Evolutionary conservation across 495 filamentous ascomycete genomes (phyloP).

Genomic region (Neurospora sp.): DNA sequence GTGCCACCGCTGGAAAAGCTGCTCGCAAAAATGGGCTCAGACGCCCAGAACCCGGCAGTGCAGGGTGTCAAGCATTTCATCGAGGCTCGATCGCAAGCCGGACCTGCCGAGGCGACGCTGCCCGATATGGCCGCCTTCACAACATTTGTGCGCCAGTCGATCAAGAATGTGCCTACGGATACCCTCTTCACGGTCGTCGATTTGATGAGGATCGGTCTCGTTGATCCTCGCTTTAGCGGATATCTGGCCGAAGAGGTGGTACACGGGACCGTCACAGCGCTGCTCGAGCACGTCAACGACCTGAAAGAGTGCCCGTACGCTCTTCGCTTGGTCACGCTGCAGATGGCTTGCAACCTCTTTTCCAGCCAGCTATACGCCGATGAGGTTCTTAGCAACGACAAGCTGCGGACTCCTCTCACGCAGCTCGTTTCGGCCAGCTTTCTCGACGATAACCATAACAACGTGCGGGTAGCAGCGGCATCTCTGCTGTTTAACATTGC

Average conservation of each 20-base stretch:
- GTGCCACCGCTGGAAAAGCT: slow-evolving; percentile 78
- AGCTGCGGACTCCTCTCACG: slow-evolving; percentile 30
- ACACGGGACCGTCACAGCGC: slow-evolving; percentile 50
- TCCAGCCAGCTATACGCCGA: slow-evolving; percentile 48
- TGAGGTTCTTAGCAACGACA: slow-evolving; percentile 28
- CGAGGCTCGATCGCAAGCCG: slow-evolving; percentile 39
- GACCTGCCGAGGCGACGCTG: slow-evolving; percentile 49
- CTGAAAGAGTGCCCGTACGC: slow-evolving; percentile 56
- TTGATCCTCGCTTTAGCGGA: slow-evolving; percentile 76
- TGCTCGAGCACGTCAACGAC: slow-evolving; percentile 51
- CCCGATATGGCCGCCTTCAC: slow-evolving; percentile 50
- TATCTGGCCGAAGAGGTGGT: slow-evolving; percentile 69
- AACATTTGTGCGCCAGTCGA: slow-evolving; percentile 38
- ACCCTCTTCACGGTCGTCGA: slow-evolving; percentile 72
- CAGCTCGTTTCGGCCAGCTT: slow-evolving; percentile 43
- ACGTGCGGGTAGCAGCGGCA: slow-evolving; percentile 63
- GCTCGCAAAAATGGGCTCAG: slow-evolving; percentile 57
- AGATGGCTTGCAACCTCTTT: slow-evolving; percentile 52
- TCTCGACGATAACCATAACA: slow-evolving; percentile 42
- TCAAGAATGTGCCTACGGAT: slow-evolving; percentile 43
- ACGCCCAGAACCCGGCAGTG: slow-evolving; percentile 43
- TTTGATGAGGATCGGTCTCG: slow-evolving; percentile 63
- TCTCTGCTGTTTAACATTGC: slow-evolving; percentile 79
- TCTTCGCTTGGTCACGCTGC: slow-evolving; percentile 68
- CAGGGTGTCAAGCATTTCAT: slow-evolving; percentile 55